phyloP scores from a whole-genome alignment of 768 basidiomycete genomes.

The Amanita inopinata region DNA sequence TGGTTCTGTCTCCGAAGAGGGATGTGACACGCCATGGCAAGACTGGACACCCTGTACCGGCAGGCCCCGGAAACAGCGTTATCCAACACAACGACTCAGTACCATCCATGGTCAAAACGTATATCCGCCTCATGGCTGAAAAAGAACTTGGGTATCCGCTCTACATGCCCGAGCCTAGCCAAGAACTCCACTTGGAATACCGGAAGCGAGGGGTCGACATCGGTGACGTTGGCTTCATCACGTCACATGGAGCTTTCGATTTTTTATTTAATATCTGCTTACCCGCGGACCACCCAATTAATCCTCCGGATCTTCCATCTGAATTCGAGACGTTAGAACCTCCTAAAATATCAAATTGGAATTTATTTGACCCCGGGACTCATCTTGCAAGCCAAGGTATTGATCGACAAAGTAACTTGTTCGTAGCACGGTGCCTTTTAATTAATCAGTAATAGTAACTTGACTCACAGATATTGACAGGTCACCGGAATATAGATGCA shows the following conservation, averaged over 20 bases:
- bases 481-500: too few relatives aligned
- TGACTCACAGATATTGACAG: too few relatives aligned
- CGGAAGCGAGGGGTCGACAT: constrained; percentile 17
- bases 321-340: neutral
- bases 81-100: too few relatives aligned
- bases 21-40: too few relatives aligned
- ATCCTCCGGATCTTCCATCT: neutral
- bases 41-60: too few relatives aligned
- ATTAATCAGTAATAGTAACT: neutral
- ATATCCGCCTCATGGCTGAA: constrained; percentile 15
- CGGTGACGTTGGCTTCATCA: constrained; percentile 24
- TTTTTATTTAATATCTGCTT: constrained; percentile 15
- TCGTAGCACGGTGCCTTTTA: neutral
- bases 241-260: constrained; percentile 19
- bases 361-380: neutral
- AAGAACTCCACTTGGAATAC: constrained; percentile 11
- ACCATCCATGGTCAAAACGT: constrained; percentile 6
- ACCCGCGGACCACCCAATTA: too few relatives aligned
- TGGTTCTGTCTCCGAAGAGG: too few relatives aligned
- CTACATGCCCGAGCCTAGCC: constrained; percentile 19
- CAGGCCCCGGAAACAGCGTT: too few relatives aligned
- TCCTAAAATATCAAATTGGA: neutral
- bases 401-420: neutral
- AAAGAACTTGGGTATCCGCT: constrained; percentile 20
- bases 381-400: neutral